Conservation (phyloP, 176 grass and related monocot genomes). For the Zea luxurians region DNA sequence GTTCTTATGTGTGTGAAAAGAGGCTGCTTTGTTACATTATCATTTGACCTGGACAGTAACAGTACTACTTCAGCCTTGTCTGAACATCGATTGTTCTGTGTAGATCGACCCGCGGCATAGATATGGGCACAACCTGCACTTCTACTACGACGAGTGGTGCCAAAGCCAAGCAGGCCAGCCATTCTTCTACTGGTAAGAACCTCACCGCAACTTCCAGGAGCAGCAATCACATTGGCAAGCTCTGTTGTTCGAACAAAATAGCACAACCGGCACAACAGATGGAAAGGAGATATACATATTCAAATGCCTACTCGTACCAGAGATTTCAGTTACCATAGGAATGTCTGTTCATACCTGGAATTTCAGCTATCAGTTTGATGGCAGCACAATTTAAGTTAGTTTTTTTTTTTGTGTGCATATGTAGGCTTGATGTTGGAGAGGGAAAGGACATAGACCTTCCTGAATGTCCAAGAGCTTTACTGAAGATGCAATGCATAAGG, state of each 20-base stretch:
- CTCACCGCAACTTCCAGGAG: not conserved
- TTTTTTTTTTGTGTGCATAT: constrained; percentile 2
- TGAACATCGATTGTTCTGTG: constrained; percentile 10
- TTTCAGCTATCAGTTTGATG: not conserved
- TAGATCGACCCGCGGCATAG: constrained; percentile 93
- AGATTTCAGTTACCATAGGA: not conserved
- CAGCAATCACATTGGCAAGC: not conserved
- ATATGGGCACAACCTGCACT: constrained; percentile 91
- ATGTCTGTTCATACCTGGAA: not conserved
- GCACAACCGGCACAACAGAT: not conserved
- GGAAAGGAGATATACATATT: not conserved
- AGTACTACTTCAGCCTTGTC: constrained; percentile 3
- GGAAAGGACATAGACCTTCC: constrained; percentile 79
- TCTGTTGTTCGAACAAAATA: not conserved
- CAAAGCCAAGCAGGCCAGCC: constrained; percentile 79
- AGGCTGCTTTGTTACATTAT: not conserved
- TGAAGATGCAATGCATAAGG: constrained; percentile 77
- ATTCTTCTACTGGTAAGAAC: constrained; percentile 95
- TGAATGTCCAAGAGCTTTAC: constrained; percentile 58
- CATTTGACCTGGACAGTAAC: constrained; percentile 19
- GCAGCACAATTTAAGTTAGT: not conserved
- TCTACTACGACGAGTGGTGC: constrained; percentile 80
- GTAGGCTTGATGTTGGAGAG: constrained; percentile 86
- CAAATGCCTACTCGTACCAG: not conserved
- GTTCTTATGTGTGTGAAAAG: constrained; percentile 30